These are phyloP conservation scores for Raphanus hybrid DNA, from an alignment of 441 rosid genomes.

Conservation along the genomic window DNA sequence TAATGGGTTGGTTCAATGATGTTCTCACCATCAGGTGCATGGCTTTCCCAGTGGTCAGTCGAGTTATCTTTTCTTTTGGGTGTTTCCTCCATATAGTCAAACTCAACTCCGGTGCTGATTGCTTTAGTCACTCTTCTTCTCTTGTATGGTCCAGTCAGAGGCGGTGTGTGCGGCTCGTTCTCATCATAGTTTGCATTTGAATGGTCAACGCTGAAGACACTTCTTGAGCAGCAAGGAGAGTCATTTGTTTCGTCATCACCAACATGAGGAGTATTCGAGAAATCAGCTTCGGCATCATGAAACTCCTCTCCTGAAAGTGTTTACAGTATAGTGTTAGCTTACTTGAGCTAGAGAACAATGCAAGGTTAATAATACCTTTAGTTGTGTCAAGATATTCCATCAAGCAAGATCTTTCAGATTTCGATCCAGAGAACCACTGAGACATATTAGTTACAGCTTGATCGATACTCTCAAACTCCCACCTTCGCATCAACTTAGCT, in stretches of 20 bases:
- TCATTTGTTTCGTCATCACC: conserved; percentile 49
- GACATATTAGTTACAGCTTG: conserved; percentile 72
- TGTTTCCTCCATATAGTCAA: conserved; percentile 70
- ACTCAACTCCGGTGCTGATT: conserved; percentile 52
- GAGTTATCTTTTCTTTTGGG: conserved; percentile 49
- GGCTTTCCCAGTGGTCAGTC: conserved; percentile 45
- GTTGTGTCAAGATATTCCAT: conserved; percentile 60
- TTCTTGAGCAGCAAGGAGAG: conserved; percentile 48
- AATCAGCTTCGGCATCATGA: conserved; percentile 77
- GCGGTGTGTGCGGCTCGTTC: conserved; percentile 65
- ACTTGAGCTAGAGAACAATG: too few species aligned
- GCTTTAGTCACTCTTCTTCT: conserved; percentile 69
- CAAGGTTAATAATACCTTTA: conserved; percentile 52
- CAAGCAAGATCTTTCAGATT: conserved; percentile 55
- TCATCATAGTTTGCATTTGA: conserved; percentile 40
- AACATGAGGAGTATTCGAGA: conserved; percentile 39
- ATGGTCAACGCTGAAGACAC: conserved; percentile 49
- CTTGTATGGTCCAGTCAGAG: conserved; percentile 71
- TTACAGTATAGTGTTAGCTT: neutral
- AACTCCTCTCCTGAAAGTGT: conserved; percentile 72
- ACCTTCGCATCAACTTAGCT: conserved; percentile 86
- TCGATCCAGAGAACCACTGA: conserved; percentile 86
- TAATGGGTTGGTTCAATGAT: conserved; percentile 63
- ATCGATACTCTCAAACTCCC: conserved; percentile 93
- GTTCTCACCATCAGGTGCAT: conserved; percentile 49